Evolutionary conservation across 805 yeast species (phyloP), one percentile per base, ranked within the genome.

Genomic region (Teunomyces panamensis): DNA sequence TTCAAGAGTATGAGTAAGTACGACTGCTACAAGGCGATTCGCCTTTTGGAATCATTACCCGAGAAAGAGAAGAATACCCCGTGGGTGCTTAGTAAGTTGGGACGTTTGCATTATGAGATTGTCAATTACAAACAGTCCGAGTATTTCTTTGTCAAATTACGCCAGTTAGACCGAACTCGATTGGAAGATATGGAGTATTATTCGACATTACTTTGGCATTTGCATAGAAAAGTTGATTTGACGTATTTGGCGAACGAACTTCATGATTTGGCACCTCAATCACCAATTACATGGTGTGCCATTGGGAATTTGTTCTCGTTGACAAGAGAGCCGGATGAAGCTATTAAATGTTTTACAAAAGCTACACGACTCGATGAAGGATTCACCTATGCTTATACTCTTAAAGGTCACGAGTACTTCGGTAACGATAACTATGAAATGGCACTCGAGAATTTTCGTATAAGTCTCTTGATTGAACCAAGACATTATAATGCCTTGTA

Each of bases 401-500:
- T 94, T 49, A 89, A 87, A 69, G 99, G 97, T 0, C 98, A 94
- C 64, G 99, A 94, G 65, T 83, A 80, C 59, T 81, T 89, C 30
- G 78, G 92, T 1, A 89, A 81, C 58, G 99, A 95, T 68, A 90
- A 95, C 32, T 88, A 85, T 67, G 97, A 90, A 61, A 80, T 83
- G 60, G 97, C 99, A 0, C 77, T 87, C 51, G 88, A 85, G 48
- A 81, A 89, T 51, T 94, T 90, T 75, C 68, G 96, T 32, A 74
- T 76, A 52, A 95, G 97, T 3, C 73, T 94, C 41, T 70, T 85
- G 20, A 75, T 84, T 36, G 96, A 92, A 58, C 77, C 84, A 42
- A 75, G 90, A 48, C 97, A 89, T 62, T 94, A 91, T 66, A 94
- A 92, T 65, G 97, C 98, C 0, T 82, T 91, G 59, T 94, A 94